A percentile compares a stretch with the other conserved stretches of the same genome.
Conservation (phyloP, 2,329 filamentous ascomycete genomes). For the Penicillium psychrosexuale region DNA sequence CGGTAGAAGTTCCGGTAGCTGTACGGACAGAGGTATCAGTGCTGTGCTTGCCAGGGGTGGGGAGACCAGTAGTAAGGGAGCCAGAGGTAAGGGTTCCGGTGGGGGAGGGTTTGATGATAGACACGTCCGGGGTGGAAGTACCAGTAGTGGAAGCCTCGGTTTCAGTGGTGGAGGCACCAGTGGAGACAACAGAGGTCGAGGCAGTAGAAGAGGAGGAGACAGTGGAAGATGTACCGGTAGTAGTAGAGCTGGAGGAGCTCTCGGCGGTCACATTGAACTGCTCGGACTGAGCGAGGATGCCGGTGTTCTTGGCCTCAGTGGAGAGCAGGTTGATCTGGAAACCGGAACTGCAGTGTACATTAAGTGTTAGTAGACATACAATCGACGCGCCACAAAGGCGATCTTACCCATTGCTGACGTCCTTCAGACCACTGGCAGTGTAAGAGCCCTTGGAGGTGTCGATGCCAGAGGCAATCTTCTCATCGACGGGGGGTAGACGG, state of each 20-base stretch:
- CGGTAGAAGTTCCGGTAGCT: slow-evolving; percentile 6
- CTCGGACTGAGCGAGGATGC: slow-evolving; percentile 43
- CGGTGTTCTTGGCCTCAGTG: slow-evolving; percentile 32
- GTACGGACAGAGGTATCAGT: slow-evolving; percentile 6
- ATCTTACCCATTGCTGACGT: slow-evolving; percentile 23
- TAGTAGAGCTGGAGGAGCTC: slow-evolving; percentile 18
- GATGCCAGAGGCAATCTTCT: slow-evolving; percentile 35
- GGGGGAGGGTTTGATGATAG: neutral
- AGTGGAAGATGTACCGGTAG: slow-evolving; percentile 15
- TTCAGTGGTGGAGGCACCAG: slow-evolving; percentile 7
- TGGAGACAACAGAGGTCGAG: slow-evolving; percentile 10
- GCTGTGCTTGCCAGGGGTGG: neutral
- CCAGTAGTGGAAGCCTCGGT: slow-evolving; percentile 10
- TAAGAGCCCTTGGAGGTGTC: slow-evolving; percentile 39
- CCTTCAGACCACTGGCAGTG: slow-evolving; percentile 31
- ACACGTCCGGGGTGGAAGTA: slow-evolving; percentile 7
- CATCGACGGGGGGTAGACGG: slow-evolving; percentile 33
- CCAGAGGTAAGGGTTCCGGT: neutral
- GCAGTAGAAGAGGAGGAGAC: slow-evolving; percentile 10
- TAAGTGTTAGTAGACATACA: slow-evolving; percentile 3
- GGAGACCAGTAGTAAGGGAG: neutral
- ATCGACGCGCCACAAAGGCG: no score
- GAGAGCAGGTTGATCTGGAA: slow-evolving; percentile 44
- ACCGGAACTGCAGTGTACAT: slow-evolving; percentile 23
- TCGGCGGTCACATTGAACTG: slow-evolving; percentile 32